phyloP scores from a whole-genome alignment of 2,329 filamentous ascomycete genomes.

The Alternaria sp. region DNA sequence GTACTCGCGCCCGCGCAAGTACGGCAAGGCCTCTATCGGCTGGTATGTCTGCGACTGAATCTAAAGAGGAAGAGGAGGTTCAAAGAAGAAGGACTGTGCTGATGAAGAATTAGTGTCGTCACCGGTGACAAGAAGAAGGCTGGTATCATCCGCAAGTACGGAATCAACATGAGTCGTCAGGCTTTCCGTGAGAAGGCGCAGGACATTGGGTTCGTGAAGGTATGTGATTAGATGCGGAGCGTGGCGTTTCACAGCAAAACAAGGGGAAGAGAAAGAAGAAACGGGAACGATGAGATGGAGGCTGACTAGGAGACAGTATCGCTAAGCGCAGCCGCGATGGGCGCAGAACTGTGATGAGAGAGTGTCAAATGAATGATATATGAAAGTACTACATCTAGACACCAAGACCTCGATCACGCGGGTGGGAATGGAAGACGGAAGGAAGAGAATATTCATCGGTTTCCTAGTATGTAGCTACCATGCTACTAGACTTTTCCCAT shows the following conservation, averaged over 20 bases:
- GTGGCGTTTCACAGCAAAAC: not conserved
- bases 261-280: not conserved
- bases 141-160: conserved; percentile 99
- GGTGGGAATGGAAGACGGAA: not conserved
- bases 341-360: not conserved
- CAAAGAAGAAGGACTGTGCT: not conserved
- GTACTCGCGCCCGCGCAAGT: conserved; percentile 95
- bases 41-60: conserved; percentile 65
- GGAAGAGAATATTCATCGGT: not conserved
- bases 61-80: not conserved
- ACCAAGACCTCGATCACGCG: not conserved
- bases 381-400: not conserved
- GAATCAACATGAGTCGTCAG: conserved; percentile 78
- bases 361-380: not conserved
- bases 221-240: conserved; percentile 33
- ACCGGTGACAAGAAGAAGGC: conserved; percentile 56
- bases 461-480: not conserved
- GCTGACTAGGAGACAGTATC: not conserved
- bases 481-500: not conserved
- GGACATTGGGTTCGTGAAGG: conserved; percentile 72
- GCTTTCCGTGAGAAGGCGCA: conserved; percentile 71
- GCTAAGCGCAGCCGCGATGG: not conserved
- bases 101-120: conserved; percentile 23
- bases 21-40: conserved; percentile 90
- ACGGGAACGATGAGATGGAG: not conserved